A percentile compares a stretch with the other conserved stretches of the same genome.
These are phyloP conservation scores for Eimeria tenella DNA, from an alignment of 169 alveolate species.

Conservation along the genomic window DNA sequence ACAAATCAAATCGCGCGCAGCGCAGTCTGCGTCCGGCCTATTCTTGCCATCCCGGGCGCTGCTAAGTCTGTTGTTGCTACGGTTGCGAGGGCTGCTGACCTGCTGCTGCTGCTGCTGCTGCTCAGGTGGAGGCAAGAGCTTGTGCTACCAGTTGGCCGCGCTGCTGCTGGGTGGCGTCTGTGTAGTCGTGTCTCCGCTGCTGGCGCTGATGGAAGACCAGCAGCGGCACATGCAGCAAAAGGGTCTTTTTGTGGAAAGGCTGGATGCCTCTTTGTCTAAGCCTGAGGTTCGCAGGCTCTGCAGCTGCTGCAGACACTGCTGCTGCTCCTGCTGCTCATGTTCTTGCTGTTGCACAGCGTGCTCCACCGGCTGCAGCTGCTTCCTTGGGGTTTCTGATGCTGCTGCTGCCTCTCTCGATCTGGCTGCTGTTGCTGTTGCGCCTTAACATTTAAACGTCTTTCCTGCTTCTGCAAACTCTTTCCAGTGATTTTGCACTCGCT, in stretches of 20 bases:
- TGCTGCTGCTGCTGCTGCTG: conserved; percentile 27
- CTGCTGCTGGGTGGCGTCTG: conserved; percentile 82
- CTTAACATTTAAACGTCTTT: neutral
- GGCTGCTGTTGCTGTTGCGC: neutral
- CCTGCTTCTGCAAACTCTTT: no score
- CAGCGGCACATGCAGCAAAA: conserved; percentile 71
- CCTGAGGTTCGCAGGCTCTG: neutral
- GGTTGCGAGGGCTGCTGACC: neutral
- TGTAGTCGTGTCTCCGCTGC: conserved; percentile 95
- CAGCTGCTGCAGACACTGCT: neutral
- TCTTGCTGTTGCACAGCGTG: neutral
- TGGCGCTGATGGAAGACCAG: conserved; percentile 95
- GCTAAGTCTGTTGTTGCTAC: neutral
- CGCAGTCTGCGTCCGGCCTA: neutral
- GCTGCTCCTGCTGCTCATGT: neutral
- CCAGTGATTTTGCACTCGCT: no score
- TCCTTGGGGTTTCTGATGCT: neutral
- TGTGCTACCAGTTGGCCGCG: conserved; percentile 97
- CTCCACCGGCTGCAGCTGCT: neutral
- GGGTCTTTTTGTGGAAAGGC: conserved; percentile 30
- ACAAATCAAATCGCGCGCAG: no score
- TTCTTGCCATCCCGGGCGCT: neutral
- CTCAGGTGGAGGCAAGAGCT: conserved; percentile 98
- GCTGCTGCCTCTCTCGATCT: neutral
- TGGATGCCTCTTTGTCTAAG: conserved; percentile 22